Evolutionary conservation across 2,329 filamentous ascomycete genomes (phyloP), one percentile per base, ranked within the genome.

Genomic region (Stagonosporopsis cucurbitacearum): DNA sequence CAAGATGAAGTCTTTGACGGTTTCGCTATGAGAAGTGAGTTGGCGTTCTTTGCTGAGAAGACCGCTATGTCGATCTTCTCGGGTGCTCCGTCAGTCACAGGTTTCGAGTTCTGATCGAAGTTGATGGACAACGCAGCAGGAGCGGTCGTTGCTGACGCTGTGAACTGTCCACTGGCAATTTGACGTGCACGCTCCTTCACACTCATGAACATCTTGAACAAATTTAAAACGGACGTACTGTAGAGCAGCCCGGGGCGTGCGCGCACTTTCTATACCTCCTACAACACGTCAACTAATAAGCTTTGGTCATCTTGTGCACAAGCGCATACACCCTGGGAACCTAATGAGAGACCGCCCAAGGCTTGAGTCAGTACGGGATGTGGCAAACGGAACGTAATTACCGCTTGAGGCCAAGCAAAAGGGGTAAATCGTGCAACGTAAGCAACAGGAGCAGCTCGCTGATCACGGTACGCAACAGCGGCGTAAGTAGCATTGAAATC

Each of bases 121-220:
- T 50, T 40, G 9, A 50, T 39, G 23, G 47, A 22, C 25, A 44
- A 44, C 17, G 46, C 20, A 25, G 32, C 50, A 7, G 33, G 48
- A 2, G 20, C 26, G 17, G 26, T 49, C 15, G 48, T 41, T 12
- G 33, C 12, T 13, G 40, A 8, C 2, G 54, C 39, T 28, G 43
- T 50, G 41, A 60, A 60, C 25, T 60, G 54, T 15, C 58, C 58
- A 22, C 20, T 60, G 17, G 58, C 58, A 40, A 60, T 60, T 36
- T 60, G 58, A 30, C 50, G 46, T 43, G 58, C 58, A 41, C 58
- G 54, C 28, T 60, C 58, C 40, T 60, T 60, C 15, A 60, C 58
- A 50, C 58, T 60, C 44, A 60, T 43, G 43, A 60, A 60, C 58
- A 60, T 60, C 22, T 46, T 55, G 50, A 44, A 30, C 6, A 28